phyloP scores from a whole-genome alignment of 768 basidiomycete species.

The Mycena galericulata region DNA sequence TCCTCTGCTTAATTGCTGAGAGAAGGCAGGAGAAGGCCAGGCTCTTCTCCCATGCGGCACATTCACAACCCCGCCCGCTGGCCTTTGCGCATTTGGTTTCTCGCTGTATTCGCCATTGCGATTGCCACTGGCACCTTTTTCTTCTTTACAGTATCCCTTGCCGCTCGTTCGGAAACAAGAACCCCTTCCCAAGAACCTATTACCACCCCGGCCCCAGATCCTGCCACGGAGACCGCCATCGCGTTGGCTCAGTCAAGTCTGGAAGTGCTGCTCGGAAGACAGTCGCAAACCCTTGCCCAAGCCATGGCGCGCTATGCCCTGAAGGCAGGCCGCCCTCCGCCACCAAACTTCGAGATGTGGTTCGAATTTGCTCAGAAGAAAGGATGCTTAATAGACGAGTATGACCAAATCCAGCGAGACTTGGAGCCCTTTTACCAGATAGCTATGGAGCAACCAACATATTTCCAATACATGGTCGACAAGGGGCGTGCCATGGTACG shows the following conservation, averaged over 20 bases:
- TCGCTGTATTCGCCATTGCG: background rate
- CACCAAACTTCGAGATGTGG: conserved; percentile 33
- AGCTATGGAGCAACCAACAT: conserved; percentile 8
- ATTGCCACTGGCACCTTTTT: background rate
- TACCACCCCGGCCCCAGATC: background rate
- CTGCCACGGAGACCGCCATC: background rate
- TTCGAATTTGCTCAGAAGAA: conserved; percentile 27
- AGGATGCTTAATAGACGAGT: conserved; percentile 33
- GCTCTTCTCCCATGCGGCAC: too few relatives aligned
- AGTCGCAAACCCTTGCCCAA: conserved; percentile 30
- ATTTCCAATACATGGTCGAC: conserved; percentile 22
- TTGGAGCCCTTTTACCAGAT: conserved; percentile 31
- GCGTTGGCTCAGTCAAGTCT: conserved; percentile 21
- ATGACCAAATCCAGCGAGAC: conserved; percentile 33
- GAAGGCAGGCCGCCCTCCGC: conserved; percentile 30
- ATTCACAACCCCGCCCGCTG: background rate
- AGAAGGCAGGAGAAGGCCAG: too few relatives aligned
- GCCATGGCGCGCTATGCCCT: conserved; percentile 31
- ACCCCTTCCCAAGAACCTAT: background rate
- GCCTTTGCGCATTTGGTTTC: conserved; percentile 12
- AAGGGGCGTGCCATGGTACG: conserved; percentile 16
- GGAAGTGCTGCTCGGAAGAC: conserved; percentile 24
- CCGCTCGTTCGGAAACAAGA: background rate
- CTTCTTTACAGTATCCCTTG: background rate
- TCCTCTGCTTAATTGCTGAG: too few relatives aligned